Base-by-base conservation (phyloP, 306 rosid species). In the Ormosia emarginata region DNA sequence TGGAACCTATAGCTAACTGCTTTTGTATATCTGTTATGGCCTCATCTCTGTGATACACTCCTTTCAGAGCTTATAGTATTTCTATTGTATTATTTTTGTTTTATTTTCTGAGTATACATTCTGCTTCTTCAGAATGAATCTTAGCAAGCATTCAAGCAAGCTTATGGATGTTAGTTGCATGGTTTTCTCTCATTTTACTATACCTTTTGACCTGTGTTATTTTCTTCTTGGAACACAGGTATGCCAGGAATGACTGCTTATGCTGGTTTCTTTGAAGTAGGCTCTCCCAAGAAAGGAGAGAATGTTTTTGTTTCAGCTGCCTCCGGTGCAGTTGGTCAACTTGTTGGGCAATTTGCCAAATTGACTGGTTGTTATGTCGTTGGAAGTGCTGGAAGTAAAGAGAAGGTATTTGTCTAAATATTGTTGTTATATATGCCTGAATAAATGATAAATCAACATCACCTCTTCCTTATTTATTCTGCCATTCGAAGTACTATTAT, bases 321-420 rank as follows among this genome's bases (percentile, higher is more conserved):
- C 17, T 77, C 74, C 7, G 82, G 82, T 8, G 79, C 82, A 4
- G 82, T 82, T 40, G 82, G 86, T 39, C 86, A 82, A 77, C 86
- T 82, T 82, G 86, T 82, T 6, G 82, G 82, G 0, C 83, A 83
- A 43, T 83, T 83, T 8, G 83, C 86, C 43, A 83, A 77, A 78
- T 18, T 83, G 24, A 40, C 30, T 0, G 86, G 53, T 41, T 83
- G 79, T 41, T 78, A 78, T 71, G 79, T 83, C 5, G 87, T 87
- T 40, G 91, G 93, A 79, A 85, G 90, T 71, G 85, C 86, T 29
- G 85, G 89, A 49, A 79, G 70, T 15, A 79, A 86, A 71, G 83
- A 83, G 2, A 89, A 87, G 84, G 88, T 87, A 76, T 44, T 29
- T 0, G 24, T 79, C 12, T 57, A 46, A 43, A 34, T 18, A 37